Conservation (phyloP, 345 rosid genomes). For the Citrus unshiu region DNA sequence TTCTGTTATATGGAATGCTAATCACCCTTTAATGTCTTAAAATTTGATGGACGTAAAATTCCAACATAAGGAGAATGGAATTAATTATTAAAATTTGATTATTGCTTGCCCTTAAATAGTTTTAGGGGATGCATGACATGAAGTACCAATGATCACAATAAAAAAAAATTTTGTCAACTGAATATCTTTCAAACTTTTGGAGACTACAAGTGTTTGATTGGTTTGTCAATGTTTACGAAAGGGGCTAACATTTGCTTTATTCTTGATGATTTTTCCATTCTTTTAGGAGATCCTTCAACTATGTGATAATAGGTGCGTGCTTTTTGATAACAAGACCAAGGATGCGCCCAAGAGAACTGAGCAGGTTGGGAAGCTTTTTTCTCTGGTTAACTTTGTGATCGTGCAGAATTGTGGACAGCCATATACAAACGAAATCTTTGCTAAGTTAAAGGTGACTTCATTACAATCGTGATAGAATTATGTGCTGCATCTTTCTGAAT, state of each 20-base stretch:
- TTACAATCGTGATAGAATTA: not conserved
- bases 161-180: not conserved
- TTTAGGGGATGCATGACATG: not conserved
- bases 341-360: slow-evolving; percentile 46
- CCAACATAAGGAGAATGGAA: too few relatives aligned
- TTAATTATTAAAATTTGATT: too few relatives aligned
- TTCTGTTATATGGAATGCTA: not conserved
- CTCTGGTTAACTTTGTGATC: slow-evolving; percentile 50
- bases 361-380: slow-evolving; percentile 35
- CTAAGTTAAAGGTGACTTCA: slow-evolving; percentile 52
- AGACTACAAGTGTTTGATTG: not conserved
- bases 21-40: not conserved
- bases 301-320: slow-evolving; percentile 56
- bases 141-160: not conserved
- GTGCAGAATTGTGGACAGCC: slow-evolving; percentile 44
- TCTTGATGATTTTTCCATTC: not conserved
- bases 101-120: too few relatives aligned
- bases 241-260: not conserved
- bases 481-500: not conserved
- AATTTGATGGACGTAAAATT: not conserved
- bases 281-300: slow-evolving; percentile 59
- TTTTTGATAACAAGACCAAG: slow-evolving; percentile 82
- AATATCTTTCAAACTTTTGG: not conserved
- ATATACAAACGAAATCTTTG: slow-evolving; percentile 67
- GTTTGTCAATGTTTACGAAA: not conserved